Percentiles rank a stretch among this genome's conserved stretches.
These are phyloP conservation scores for Populus trichocarpa DNA, from an alignment of 441 rosid species.

Conservation along the genomic window DNA sequence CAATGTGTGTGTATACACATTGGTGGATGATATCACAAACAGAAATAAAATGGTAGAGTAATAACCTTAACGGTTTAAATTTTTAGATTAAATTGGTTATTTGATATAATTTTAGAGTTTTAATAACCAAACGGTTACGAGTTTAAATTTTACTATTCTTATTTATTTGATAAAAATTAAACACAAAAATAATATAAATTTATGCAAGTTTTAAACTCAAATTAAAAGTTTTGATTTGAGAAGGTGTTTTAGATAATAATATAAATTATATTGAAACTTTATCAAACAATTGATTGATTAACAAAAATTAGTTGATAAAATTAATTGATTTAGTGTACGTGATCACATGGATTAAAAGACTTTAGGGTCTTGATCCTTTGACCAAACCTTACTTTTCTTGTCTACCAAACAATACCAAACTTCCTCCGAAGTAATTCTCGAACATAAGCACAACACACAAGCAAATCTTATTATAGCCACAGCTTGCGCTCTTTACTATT, in stretches of 20 bases:
- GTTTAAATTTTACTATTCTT: accelerated
- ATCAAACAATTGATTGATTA: too few relatives aligned
- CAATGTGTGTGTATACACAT: too few relatives aligned
- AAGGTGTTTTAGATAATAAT: accelerated
- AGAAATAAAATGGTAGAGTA: too few relatives aligned
- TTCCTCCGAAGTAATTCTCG: not conserved
- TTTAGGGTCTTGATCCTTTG: not conserved
- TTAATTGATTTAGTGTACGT: too few relatives aligned
- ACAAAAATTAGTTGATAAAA: too few relatives aligned
- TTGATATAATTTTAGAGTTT: accelerated
- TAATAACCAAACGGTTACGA: accelerated
- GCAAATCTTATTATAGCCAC: not conserved
- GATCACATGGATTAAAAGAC: not conserved
- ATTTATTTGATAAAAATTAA: too few relatives aligned
- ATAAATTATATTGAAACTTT: too few relatives aligned
- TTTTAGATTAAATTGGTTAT: accelerated
- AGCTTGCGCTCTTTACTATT: not conserved
- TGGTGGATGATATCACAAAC: too few relatives aligned
- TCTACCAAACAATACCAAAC: not conserved
- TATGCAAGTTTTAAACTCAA: accelerated
- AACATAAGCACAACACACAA: not conserved
- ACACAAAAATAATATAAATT: too few relatives aligned
- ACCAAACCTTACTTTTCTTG: not conserved
- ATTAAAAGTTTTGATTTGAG: too few relatives aligned
- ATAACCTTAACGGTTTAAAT: too few relatives aligned